Base-by-base conservation (phyloP, 495 filamentous ascomycete genomes). In the Podospora pseudoanserina region DNA sequence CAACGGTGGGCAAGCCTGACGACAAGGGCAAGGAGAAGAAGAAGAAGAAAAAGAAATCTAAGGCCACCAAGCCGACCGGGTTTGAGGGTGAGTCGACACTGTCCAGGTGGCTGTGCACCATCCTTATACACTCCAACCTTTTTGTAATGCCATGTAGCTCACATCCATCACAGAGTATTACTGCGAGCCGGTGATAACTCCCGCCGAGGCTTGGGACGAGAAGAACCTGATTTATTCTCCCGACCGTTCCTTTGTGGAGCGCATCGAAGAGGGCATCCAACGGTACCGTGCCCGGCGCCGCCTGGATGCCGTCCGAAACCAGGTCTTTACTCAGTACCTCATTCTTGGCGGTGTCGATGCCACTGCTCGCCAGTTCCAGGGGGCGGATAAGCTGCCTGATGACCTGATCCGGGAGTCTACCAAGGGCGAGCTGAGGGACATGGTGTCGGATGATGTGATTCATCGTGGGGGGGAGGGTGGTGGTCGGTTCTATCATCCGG, bases 211-310 rank as follows among this genome's bases (percentile, higher is more conserved):
- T 63, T 73, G 82, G 4, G 80, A 91, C 62, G 90, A 94, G 74
- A 77, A 71, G 44, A 58, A 68, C 0, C 44, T 70, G 44, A 60
- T 74, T 58, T 78, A 78, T 32, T 67, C 73, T 13, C 60, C 67
- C 20, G 54, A 73, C 63, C 70, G 73, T 61, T 65, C 73, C 11
- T 78, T 78, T 60, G 70, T 67, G 2, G 72, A 73, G 58, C 93
- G 95, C 56, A 91, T 98, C 19, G 90, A 98, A 75, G 88, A 87
- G 67, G 95, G 91, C 54, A 89, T 98, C 39, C 89, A 92, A 67
- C 90, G 92, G 9, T 99, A 88, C 81, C 83, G 88, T 67, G 81
- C 84, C 56, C 89, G 87, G 54, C 91, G 93, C 27, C 92, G 90
- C 65, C 83, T 97, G 65, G 86, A 92, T 65, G 74, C 79, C 13